Percentiles rank a stretch among this genome's conserved stretches.
Evolutionary conservation across 2,329 filamentous ascomycete genomes (phyloP).

Genomic region (Paecilomyces sp.): DNA sequence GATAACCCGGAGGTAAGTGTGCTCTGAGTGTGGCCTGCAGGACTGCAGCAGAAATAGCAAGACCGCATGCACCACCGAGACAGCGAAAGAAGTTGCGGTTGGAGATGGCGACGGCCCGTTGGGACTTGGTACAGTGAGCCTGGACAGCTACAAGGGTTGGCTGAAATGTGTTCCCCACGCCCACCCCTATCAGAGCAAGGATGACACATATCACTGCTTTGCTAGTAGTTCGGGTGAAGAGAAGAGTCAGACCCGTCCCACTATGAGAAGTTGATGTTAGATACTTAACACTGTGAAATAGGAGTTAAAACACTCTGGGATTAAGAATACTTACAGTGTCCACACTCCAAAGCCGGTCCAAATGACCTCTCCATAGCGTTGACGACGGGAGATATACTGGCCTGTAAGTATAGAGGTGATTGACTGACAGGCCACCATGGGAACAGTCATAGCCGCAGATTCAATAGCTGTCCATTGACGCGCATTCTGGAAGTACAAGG

Average conservation of each 20-base stretch:
- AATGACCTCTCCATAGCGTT: constrained; percentile 55
- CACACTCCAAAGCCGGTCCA: constrained; percentile 41
- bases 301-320: accelerated
- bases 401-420: constrained; percentile 38
- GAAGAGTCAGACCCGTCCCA: constrained; percentile 46
- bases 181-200: constrained; percentile 46
- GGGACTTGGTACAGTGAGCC: constrained; percentile 49
- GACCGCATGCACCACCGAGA: constrained; percentile 51
- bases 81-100: constrained; percentile 57
- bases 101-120: constrained; percentile 56
- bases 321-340: constrained; percentile 32
- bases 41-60: constrained; percentile 52
- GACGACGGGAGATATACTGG: constrained; percentile 50
- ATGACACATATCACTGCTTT: constrained; percentile 44
- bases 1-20: constrained; percentile 32
- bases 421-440: constrained; percentile 44
- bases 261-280: constrained; percentile 9
- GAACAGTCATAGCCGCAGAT: constrained; percentile 47
- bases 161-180: constrained; percentile 49
- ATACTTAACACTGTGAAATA: constrained; percentile 1
- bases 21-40: constrained; percentile 31
- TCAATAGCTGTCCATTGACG: constrained; percentile 37
- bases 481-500: constrained; percentile 56
- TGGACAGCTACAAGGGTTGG: constrained; percentile 52
- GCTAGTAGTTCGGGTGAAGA: constrained; percentile 41